Percentiles rank a stretch among this genome's conserved stretches.
phyloP scores from a whole-genome alignment of 257 asterid genomes.

The Solanum piurae region DNA sequence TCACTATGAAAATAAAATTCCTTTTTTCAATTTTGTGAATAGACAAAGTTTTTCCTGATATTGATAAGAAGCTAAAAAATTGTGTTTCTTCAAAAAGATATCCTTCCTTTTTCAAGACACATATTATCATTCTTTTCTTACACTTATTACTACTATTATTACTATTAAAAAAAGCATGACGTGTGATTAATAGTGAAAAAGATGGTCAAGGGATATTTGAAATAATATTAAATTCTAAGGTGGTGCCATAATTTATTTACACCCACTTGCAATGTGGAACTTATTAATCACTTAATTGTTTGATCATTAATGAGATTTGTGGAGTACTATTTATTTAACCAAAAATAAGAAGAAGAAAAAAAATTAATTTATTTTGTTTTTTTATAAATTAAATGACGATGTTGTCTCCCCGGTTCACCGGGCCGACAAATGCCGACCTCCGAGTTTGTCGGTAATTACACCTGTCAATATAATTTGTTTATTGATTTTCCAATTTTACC shows the following conservation, averaged over 20 bases:
- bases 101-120: background rate
- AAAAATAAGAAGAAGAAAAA: background rate
- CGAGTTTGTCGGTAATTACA: slow-evolving; percentile 58
- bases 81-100: no score
- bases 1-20: no score
- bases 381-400: slow-evolving; percentile 11
- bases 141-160: background rate
- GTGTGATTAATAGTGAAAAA: slow-evolving; percentile 1
- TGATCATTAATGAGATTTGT: background rate
- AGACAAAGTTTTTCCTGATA: no score
- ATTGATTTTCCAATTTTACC: slow-evolving; percentile 14
- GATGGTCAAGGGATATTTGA: slow-evolving; percentile 20
- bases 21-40: no score
- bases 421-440: slow-evolving; percentile 78
- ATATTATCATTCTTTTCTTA: background rate
- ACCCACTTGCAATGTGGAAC: background rate
- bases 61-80: no score
- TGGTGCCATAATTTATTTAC: background rate
- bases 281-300: background rate
- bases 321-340: background rate
- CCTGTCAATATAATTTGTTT: slow-evolving; percentile 11
- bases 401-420: slow-evolving; percentile 50
- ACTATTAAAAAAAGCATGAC: background rate
- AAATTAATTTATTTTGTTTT: background rate
- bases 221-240: slow-evolving; percentile 21